Evolutionary conservation across 495 filamentous ascomycete species (phyloP), one percentile per base, ranked within the genome.

Genomic region (Penicillium herquei): DNA sequence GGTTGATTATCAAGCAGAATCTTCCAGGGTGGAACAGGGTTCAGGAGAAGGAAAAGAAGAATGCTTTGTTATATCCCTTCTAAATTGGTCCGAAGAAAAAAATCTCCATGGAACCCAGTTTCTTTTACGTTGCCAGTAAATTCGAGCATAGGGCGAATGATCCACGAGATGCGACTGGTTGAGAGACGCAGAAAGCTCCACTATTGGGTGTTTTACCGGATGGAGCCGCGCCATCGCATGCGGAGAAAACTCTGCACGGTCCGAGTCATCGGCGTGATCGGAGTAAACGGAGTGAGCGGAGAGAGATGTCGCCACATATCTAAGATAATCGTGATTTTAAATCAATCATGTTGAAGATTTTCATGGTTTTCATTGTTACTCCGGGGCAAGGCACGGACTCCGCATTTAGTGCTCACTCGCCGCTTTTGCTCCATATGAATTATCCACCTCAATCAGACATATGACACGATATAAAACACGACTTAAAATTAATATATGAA

Each of bases 241-340:
- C 62, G 65, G 65, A 50, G 54, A 63, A 63, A 56, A 54, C 6
- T 49, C 65, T 63, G 65, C 59, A n/a, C n/a, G 3, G 8, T 59
- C 65, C 63, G 65, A 59, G 57, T 51, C 46, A 55, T 61, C 63
- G 62, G 65, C 43, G 56, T 55, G 3, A 46, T 52, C 7, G 44
- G 34, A 47, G 16, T 10, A 35, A 32, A 31, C 17, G 5, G 52
- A 14, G 17, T 34, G 4, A 4, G 21, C 21, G 21, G 21, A 26
- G 21, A 26, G 4, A 26, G 21, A 26, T 26, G 21, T 26, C 21
- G 21, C 21, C 21, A 26, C 21, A 26, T 26, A 26, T 26, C 21
- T 26, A 26, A 26, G 21, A 26, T 26, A 26, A 26, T 26, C 21
- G 21, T 4, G 21, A 26, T 26, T 26, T n/a, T n/a, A n/a, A n/a